phyloP scores from a whole-genome alignment of 495 filamentous ascomycete species.

The Penicillium lividum region DNA sequence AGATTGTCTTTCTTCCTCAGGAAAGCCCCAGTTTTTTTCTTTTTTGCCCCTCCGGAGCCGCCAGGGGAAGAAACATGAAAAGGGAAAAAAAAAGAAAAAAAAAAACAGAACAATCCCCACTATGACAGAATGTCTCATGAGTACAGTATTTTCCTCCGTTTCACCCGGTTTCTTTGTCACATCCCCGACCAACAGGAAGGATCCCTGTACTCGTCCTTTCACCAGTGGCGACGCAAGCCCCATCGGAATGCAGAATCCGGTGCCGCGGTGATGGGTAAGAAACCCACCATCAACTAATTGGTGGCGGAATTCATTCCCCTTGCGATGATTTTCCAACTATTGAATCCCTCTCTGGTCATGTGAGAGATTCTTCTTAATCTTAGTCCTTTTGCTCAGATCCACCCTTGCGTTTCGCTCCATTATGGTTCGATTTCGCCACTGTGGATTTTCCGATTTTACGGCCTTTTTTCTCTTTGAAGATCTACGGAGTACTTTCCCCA shows the following conservation, averaged over 20 bases:
- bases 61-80: slow-evolving; percentile 10
- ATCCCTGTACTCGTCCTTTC: slow-evolving; percentile 13
- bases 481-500: not conserved
- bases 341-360: slow-evolving; percentile 34
- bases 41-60: slow-evolving; percentile 8
- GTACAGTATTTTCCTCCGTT: slow-evolving; percentile 9
- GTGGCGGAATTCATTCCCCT: slow-evolving; percentile 17
- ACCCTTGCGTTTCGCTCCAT: not conserved
- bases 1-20: not conserved
- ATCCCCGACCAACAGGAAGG: slow-evolving; percentile 27
- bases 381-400: not conserved
- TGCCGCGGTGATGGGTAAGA: slow-evolving; percentile 45
- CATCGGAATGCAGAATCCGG: slow-evolving; percentile 41
- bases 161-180: slow-evolving; percentile 18
- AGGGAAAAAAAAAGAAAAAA: not conserved
- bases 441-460: not conserved
- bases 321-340: slow-evolving; percentile 30
- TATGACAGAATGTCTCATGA: not conserved
- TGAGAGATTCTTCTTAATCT: slow-evolving; percentile 18
- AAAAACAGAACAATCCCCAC: slow-evolving; percentile 10
- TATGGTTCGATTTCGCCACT: not conserved
- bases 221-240: slow-evolving; percentile 25
- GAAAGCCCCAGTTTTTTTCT: slow-evolving; percentile 2
- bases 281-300: slow-evolving; percentile 17
- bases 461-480: not conserved